These are phyloP conservation scores for Goffeauzyma gilvescens DNA, from an alignment of 768 basidiomycete species.

Conservation along the genomic window DNA sequence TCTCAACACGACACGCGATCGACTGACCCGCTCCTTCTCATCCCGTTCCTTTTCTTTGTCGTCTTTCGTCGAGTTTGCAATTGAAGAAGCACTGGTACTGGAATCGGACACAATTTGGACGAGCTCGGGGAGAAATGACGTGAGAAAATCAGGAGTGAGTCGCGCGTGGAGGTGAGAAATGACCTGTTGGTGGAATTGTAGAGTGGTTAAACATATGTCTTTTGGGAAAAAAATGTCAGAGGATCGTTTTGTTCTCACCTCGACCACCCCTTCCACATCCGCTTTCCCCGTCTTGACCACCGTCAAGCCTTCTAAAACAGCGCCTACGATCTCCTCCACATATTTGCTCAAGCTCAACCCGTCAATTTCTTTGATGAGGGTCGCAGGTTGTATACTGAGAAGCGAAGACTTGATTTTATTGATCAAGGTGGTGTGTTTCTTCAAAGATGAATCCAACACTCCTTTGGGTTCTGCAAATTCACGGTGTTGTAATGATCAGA, in stretches of 20 bases:
- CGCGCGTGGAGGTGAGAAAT: slow-evolving; percentile 75
- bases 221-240: no score
- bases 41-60: slow-evolving; percentile 75
- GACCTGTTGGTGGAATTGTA: slow-evolving; percentile 38
- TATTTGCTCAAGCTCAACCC: slow-evolving; percentile 84
- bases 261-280: slow-evolving; percentile 79
- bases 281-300: slow-evolving; percentile 51
- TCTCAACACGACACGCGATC: slow-evolving; percentile 68
- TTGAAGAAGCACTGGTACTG: slow-evolving; percentile 38
- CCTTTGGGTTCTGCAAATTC: slow-evolving; percentile 45
- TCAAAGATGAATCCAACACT: slow-evolving; percentile 73
- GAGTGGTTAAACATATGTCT: no score
- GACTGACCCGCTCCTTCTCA: slow-evolving; percentile 53
- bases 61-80: no score
- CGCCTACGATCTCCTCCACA: slow-evolving; percentile 78
- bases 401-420: slow-evolving; percentile 80
- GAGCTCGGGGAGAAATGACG: slow-evolving; percentile 46
- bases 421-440: slow-evolving; percentile 85
- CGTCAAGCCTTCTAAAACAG: slow-evolving; percentile 61
- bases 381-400: slow-evolving; percentile 38
- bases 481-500: background rate
- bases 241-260: slow-evolving; percentile 56
- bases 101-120: slow-evolving; percentile 32
- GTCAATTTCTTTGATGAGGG: slow-evolving; percentile 80
- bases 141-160: slow-evolving; percentile 62